phyloP scores from a whole-genome alignment of 2,329 filamentous ascomycete genomes.

The Paraphaeosphaeria sporulosa region DNA sequence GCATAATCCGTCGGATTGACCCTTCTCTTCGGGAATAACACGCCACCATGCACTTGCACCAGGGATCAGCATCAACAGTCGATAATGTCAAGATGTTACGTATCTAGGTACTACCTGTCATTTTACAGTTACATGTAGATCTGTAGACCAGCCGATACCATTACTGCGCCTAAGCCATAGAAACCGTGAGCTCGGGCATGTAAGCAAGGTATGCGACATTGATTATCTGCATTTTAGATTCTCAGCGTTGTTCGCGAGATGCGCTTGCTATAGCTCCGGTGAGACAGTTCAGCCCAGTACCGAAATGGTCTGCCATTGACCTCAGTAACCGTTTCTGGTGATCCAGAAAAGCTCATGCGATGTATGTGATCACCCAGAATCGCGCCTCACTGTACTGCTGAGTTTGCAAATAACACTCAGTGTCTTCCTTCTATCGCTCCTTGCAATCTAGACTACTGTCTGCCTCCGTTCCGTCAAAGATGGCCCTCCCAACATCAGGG shows the following conservation, averaged over 20 bases:
- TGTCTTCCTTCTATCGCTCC: not conserved
- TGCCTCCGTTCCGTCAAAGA: not conserved
- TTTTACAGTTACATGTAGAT: too few relatives aligned
- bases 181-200: not conserved
- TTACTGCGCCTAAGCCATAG: too few relatives aligned
- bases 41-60: too few relatives aligned
- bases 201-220: not conserved
- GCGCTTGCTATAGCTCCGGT: not conserved
- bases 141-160: too few relatives aligned
- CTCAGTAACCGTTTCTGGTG: not conserved
- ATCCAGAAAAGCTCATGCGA: not conserved
- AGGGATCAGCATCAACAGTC: too few relatives aligned
- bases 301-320: not conserved
- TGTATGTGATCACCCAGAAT: not conserved
- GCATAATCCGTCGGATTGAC: too few relatives aligned
- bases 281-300: not conserved
- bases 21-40: too few relatives aligned
- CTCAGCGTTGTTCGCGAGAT: not conserved
- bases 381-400: not conserved
- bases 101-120: too few relatives aligned
- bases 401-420: not conserved
- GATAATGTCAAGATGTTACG: too few relatives aligned
- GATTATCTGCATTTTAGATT: not conserved
- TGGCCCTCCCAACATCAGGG: not conserved
- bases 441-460: not conserved